A percentile compares a stretch with the other conserved stretches of the same genome.
Conservation (phyloP, 164 flowering plant genomes). For the grape (Vitis vinifera) region ASM3070453v1 NC_081815.1:637001-637500, state of each 20-base stretch:
- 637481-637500: slow-evolving; percentile 73
- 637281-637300: slow-evolving; percentile 56
- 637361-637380: slow-evolving; percentile 56
- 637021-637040: slow-evolving; percentile 1
- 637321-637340: slow-evolving; percentile 51
- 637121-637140: slow-evolving; percentile 31
- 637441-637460: slow-evolving; percentile 34
- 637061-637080: slow-evolving; percentile 20
- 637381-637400: slow-evolving; percentile 44
- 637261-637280: slow-evolving; percentile 38
- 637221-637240: slow-evolving; percentile 35
- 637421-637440: slow-evolving; percentile 30
- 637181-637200: slow-evolving; percentile 47
- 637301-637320: slow-evolving; percentile 61
- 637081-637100: slow-evolving; percentile 15
- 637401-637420: slow-evolving; percentile 33
- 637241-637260: slow-evolving; percentile 37
- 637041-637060: neutral
- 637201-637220: slow-evolving; percentile 67
- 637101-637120: slow-evolving; percentile 29
- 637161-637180: slow-evolving; percentile 45
- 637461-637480: slow-evolving; percentile 53
- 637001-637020: slow-evolving; percentile 32
- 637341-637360: slow-evolving; percentile 55
- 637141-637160: slow-evolving; percentile 39